Base-by-base conservation (phyloP, 305 asterid species). In the Solanum chacoense region DNA sequence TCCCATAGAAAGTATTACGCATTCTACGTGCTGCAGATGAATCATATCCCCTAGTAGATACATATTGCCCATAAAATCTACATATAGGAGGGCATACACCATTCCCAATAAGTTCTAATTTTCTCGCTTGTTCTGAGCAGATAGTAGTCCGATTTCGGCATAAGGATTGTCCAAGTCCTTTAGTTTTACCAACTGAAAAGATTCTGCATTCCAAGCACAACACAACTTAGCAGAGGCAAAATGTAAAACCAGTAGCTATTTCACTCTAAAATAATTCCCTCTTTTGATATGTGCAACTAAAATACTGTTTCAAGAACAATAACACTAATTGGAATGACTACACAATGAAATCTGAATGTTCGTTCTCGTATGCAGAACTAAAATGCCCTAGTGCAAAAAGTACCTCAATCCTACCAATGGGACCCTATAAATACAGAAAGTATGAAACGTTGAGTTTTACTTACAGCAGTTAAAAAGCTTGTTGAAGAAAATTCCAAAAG, bases 131-230 rank as follows among this genome's bases (percentile, higher is more conserved):
- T 24, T 73, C 88, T 75, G 69, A 85, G 32, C 37, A 1, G 22
- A 40, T 55, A 5, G 38, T 72, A 18, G 63, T 74, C 11, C 6
- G 78, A 6, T 88, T 88, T 88, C 29, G 31, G 29, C 28, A 37
- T 32, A 45, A 26, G 76, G 85, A 74, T 76, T 88, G 50, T 73
- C 67, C 31, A 85, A 85, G 65, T 88, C 88, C 72, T 67, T 85
- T 88, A 55, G 34, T 88, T 37, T 69, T 83, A 63, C 90, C 85
- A 85, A 85, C 37, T 29, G 85, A 38, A 35, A 88, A 37, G 50
- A 74, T 75, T 76, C 90, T 88, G 84, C 90, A 74, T 85, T 29
- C 45, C 42, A 87, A 36, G 14, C 50, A 87, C 75, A 42, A 74
- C 59, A 38, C 28, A 72, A 28, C 63, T 86, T 42, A 72, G 69